phyloP scores from a whole-genome alignment of 805 yeast species.

The Candida nanaspora region DNA sequence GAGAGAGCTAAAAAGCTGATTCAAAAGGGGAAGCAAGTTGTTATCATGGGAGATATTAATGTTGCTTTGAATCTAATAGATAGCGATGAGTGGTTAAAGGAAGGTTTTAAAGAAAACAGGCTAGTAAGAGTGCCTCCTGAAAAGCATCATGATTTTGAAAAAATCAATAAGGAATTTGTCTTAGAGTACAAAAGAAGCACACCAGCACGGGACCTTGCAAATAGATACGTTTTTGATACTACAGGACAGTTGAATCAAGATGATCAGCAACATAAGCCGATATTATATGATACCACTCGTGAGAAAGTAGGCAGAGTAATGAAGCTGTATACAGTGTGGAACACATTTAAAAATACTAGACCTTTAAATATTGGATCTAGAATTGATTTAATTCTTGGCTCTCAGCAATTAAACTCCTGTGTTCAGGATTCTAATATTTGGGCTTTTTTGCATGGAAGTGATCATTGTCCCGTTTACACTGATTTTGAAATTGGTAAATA shows the following conservation, averaged over 20 bases:
- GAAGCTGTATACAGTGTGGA: constrained; percentile 89
- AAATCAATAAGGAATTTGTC: constrained; percentile 23
- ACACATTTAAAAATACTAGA: constrained; percentile 65
- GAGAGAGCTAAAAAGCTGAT: constrained; percentile 52
- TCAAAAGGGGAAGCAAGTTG: constrained; percentile 55
- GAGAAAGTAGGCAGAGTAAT: constrained; percentile 44
- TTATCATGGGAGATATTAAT: constrained; percentile 86
- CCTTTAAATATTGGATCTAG: constrained; percentile 85
- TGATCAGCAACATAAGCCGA: constrained; percentile 16
- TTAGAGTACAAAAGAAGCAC: constrained; percentile 32
- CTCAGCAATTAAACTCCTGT: constrained; percentile 27
- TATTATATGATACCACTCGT: constrained; percentile 56
- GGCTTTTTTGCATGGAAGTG: constrained; percentile 75
- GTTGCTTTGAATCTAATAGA: constrained; percentile 76
- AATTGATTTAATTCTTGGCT: constrained; percentile 66
- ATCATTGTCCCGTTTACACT: constrained; percentile 86
- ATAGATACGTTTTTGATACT: constrained; percentile 29
- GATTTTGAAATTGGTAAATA: constrained; percentile 38
- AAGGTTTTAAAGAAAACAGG: constrained; percentile 30
- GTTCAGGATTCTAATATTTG: constrained; percentile 47
- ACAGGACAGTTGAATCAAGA: constrained; percentile 18
- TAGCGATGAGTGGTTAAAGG: constrained; percentile 61
- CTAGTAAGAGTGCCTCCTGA: constrained; percentile 18
- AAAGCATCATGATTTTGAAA: constrained; percentile 26
- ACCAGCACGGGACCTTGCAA: constrained; percentile 37